phyloP scores from a whole-genome alignment of 139 green algal species.

The Zygnema circumcarinatum region DNA sequence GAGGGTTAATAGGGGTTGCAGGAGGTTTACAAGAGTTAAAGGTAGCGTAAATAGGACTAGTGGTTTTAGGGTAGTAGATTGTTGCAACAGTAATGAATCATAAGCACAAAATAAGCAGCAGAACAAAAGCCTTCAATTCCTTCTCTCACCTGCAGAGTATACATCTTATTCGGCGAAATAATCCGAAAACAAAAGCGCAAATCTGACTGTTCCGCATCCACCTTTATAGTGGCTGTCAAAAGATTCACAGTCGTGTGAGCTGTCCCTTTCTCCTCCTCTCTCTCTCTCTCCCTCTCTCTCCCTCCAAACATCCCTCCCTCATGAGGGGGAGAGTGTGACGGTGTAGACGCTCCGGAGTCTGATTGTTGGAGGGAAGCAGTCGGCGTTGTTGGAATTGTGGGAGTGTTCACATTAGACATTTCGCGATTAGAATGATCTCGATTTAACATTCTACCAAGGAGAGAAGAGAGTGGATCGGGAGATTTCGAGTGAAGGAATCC shows the following conservation, averaged over 20 bases:
- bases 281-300: not conserved
- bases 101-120: not conserved
- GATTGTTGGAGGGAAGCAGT: too few species aligned
- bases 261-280: too few species aligned
- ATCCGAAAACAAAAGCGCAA: constrained; percentile 83
- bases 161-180: constrained; percentile 77
- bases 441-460: not conserved
- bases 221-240: constrained; percentile 87
- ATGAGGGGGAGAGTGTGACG: not conserved
- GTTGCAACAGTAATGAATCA: not conserved
- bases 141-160: constrained; percentile 72
- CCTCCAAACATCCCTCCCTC: not conserved
- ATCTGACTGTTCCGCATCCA: constrained; percentile 74
- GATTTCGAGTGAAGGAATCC: not conserved
- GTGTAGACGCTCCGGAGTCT: constrained; percentile 7
- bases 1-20: too few species aligned
- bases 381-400: too few species aligned
- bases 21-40: too few species aligned
- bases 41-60: too few species aligned
- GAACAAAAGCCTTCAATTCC: not conserved
- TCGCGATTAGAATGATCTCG: too few species aligned
- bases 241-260: constrained; percentile 81
- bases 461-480: not conserved
- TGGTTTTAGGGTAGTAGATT: too few species aligned
- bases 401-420: too few species aligned